Evolutionary conservation across 1,284 basidiomycete genomes (phyloP), one percentile per base, ranked within the genome.

Genomic region (Ganoderma lingzhi): DNA sequence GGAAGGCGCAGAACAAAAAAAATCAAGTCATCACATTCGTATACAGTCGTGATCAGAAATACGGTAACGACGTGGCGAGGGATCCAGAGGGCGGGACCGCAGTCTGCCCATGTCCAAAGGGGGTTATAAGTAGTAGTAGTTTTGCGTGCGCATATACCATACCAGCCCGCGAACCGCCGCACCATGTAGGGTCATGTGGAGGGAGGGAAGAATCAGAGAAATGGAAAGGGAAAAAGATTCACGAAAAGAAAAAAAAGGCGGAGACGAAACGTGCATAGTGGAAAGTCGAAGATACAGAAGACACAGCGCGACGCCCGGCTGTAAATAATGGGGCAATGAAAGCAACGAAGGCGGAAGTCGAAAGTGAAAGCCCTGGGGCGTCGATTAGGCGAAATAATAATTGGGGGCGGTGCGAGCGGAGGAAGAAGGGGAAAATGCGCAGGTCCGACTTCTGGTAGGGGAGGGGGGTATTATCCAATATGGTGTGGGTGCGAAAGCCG

Each of bases 21-120:
- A 60, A 61, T 58, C n/a, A 48, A 51, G 45, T 70, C 68, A 72
- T 72, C 69, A 64, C 66, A 70, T 59, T 72, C 71, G 65, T 72
- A 64, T 62, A 64, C 28, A 58, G 64, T 72, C 71, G 66, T 72
- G 66, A 64, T 71, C 64, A 58, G 55, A 42, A 63, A 60, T 63
- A 67, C 66, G 42, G 56, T 58, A 37, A 63, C 60, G 60, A 51
- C 65, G 35, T 67, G 60, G 61, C 37, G 37, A 30, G 28, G 23
- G 55, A 35, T 12, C 2, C n/a, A 48, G 19, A 41, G 63, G 32
- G 53, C 23, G 23, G 9, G 23, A 14, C 28, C 19, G 37, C 10
- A 23, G 62, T 53, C 51, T 19, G 28, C 30, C 28, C 37, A 23
- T 37, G 37, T 23, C 37, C 12, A 4, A 30, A 32, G 28, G 30